Percentiles rank a stretch among this genome's conserved stretches.
Conservation (phyloP, 306 rosid species). For the Sindora glabra region DNA sequence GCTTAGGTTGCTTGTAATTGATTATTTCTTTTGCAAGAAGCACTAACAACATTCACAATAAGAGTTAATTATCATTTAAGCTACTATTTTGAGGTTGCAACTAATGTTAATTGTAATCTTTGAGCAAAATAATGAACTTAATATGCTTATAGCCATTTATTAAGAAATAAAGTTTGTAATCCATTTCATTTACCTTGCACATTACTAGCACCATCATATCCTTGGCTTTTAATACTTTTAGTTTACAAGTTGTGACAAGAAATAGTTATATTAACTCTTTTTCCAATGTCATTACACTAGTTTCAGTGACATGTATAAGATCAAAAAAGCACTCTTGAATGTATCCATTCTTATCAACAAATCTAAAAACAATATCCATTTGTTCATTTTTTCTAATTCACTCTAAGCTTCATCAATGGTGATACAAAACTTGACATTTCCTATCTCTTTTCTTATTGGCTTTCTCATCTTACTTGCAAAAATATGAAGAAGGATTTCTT, state of each 20-base stretch:
- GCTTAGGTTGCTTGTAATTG: background rate
- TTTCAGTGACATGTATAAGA: background rate
- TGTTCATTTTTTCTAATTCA: background rate
- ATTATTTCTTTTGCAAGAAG: background rate
- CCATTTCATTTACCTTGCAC: background rate
- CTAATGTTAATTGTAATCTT: too few species aligned
- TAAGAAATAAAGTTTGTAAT: background rate
- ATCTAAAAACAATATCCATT: background rate
- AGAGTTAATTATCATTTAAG: background rate
- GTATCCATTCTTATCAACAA: background rate
- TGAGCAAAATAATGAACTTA: too few species aligned
- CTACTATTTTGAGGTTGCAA: background rate
- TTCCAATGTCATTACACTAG: background rate
- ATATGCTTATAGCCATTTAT: too few species aligned
- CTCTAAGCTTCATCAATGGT: too few species aligned
- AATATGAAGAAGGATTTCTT: too few species aligned
- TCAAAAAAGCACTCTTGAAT: background rate
- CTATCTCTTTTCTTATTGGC: too few species aligned
- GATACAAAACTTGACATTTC: too few species aligned
- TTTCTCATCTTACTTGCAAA: too few species aligned
- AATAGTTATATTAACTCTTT: too few species aligned
- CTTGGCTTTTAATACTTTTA: background rate
- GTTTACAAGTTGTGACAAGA: background rate
- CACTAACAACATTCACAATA: background rate
- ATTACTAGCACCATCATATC: slow-evolving; percentile 1